phyloP scores from a whole-genome alignment of 2,329 filamentous ascomycete genomes.

The Colletotrichum sp. region DNA sequence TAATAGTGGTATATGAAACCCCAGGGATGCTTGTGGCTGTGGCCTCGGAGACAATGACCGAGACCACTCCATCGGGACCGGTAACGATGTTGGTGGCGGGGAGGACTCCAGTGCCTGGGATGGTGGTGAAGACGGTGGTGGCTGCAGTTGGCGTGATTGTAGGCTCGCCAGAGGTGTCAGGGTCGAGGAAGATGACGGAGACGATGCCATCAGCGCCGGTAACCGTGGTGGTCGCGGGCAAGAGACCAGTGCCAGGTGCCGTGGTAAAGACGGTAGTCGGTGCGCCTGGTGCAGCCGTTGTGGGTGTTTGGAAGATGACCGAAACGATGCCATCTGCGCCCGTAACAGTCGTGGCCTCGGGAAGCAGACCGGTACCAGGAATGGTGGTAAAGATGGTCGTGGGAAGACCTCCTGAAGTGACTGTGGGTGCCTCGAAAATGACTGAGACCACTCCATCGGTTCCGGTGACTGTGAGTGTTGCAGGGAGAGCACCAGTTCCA shows the following conservation, averaged over 20 bases:
- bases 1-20: neutral
- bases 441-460: neutral
- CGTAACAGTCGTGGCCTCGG: neutral
- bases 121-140: constrained; percentile 1
- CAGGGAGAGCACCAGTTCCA: neutral
- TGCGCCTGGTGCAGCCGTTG: neutral
- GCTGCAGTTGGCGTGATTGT: neutral
- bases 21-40: neutral
- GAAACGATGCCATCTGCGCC: neutral
- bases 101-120: neutral
- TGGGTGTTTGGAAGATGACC: neutral
- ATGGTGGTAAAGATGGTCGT: neutral
- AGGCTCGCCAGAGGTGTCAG: neutral
- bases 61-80: neutral
- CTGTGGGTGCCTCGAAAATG: neutral
- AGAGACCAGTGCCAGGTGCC: neutral
- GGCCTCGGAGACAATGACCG: neutral
- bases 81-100: neutral
- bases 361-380: neutral
- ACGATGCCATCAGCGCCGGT: neutral
- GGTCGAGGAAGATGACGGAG: neutral
- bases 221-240: neutral
- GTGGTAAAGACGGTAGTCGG: neutral
- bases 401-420: neutral
- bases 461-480: neutral